These are phyloP conservation scores for Bromus sterilis DNA, from an alignment of 176 grass and related monocot species.

Conservation along the genomic window DNA sequence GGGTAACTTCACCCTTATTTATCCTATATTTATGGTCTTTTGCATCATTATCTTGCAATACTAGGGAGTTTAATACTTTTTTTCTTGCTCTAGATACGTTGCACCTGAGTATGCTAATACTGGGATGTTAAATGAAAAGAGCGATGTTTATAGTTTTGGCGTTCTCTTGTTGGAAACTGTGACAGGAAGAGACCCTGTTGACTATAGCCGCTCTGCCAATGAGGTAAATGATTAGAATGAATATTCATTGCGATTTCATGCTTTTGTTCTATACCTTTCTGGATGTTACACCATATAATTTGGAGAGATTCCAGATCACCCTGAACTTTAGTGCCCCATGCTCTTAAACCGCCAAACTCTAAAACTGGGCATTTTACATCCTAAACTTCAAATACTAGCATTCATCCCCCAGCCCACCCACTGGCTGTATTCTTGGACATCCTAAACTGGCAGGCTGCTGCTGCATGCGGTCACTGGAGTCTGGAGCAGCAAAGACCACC, in stretches of 20 bases:
- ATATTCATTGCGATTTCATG: neutral
- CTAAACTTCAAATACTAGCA: neutral
- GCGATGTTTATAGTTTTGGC: constrained; percentile 97
- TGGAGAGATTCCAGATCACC: neutral
- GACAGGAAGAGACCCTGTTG: constrained; percentile 88
- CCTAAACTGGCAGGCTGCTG: neutral
- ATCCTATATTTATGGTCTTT: neutral
- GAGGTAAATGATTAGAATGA: constrained; percentile 49
- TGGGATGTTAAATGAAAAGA: constrained; percentile 98
- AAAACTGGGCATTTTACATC: neutral
- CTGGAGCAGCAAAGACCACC: neutral
- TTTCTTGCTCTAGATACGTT: constrained; percentile 67
- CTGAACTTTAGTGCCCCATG: neutral
- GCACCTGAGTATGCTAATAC: constrained; percentile 98
- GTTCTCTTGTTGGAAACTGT: constrained; percentile 90
- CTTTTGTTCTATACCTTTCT: neutral
- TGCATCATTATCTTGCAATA: neutral
- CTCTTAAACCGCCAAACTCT: neutral
- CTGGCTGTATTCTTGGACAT: neutral
- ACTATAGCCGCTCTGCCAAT: constrained; percentile 66
- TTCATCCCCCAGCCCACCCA: no score
- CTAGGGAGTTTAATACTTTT: neutral
- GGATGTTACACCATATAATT: neutral
- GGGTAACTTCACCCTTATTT: constrained; percentile 29
- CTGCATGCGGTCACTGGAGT: neutral